Evolutionary conservation across 129 eudicot genomes (phyloP), one percentile per base, ranked within the genome.

Genomic region (Oenanthe sinensis): DNA sequence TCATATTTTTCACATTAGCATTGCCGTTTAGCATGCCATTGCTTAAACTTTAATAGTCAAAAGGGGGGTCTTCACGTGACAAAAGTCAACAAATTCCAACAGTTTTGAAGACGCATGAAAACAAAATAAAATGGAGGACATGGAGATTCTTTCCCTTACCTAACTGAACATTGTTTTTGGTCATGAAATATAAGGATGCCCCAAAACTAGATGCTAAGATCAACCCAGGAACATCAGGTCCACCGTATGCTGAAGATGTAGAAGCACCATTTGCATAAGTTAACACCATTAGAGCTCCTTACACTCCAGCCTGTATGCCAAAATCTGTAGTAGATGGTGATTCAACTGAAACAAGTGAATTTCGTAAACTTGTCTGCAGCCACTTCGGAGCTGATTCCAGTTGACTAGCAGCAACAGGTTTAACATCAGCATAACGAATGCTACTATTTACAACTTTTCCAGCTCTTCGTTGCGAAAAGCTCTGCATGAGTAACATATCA

Each of bases 221-320:
- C 75, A 96, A 90, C 19, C 99, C 99, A 1, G 99, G 96, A 82
- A 96, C 91, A 90, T 96, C 99, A 75, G 97, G 92, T 71, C 93
- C 97, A 28, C 90, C 84, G 81, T 85, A 76, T 20, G 84, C 67
- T 46, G 96, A 87, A 79, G 86, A 49, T 13, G 86, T 43, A 74
- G 94, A 88, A 81, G 97, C 87, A 43, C 96, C 99, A 70, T 92
- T 96, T 55, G 87, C 93, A 83, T 96, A 96, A 75, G 92, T 89
- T 81, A 96, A 83, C 67, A 75, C 99, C 86, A 90, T 94, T 84
- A 96, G 75, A 71, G 99, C 97, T 73, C 99, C 99, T 84, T 92
- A 96, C 5, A 96, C 95, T 43, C 97, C 97, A 58, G 95, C 97
- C 48, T 96, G 97, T 60, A 96, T 77, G 28, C 99, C 97, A 86